Conservation (phyloP, 768 basidiomycete genomes). For the Termitomyces sp. region DNA sequence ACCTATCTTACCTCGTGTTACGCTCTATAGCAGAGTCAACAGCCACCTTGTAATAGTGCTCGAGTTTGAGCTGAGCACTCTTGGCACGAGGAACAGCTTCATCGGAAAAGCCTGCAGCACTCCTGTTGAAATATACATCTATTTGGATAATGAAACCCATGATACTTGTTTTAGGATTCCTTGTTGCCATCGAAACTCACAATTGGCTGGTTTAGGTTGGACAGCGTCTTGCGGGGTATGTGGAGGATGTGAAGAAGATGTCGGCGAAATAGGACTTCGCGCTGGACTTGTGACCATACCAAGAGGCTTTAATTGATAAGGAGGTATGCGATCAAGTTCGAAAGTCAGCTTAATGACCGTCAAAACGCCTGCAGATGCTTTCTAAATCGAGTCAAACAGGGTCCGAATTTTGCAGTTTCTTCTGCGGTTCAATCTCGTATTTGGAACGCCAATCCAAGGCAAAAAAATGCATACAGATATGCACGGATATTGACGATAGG, state of each 20-base stretch:
- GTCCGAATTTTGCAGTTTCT: no score
- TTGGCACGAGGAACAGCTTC: constrained; percentile 81
- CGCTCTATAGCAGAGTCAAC: constrained; percentile 95
- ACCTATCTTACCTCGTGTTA: constrained; percentile 65
- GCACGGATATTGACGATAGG: background rate
- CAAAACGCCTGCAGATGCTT: background rate
- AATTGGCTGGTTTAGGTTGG: constrained; percentile 24
- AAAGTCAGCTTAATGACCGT: no score
- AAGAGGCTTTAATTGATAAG: background rate
- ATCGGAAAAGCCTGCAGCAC: constrained; percentile 69
- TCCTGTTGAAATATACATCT: constrained; percentile 92
- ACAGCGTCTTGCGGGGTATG: constrained; percentile 8
- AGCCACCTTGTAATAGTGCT: constrained; percentile 95
- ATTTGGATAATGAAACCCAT: constrained; percentile 19
- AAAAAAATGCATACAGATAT: background rate
- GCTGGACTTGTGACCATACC: constrained; percentile 11
- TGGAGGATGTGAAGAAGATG: constrained; percentile 12
- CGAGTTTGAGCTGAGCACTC: constrained; percentile 89
- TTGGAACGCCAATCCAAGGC: background rate
- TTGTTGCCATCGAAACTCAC: constrained; percentile 17
- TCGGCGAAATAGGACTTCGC: constrained; percentile 9
- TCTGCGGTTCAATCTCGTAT: background rate
- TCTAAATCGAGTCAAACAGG: background rate
- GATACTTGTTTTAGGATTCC: background rate
- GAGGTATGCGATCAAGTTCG: background rate